These are phyloP conservation scores for Fomes fomentarius DNA, from an alignment of 1,284 basidiomycete species.

Conservation along the genomic window DNA sequence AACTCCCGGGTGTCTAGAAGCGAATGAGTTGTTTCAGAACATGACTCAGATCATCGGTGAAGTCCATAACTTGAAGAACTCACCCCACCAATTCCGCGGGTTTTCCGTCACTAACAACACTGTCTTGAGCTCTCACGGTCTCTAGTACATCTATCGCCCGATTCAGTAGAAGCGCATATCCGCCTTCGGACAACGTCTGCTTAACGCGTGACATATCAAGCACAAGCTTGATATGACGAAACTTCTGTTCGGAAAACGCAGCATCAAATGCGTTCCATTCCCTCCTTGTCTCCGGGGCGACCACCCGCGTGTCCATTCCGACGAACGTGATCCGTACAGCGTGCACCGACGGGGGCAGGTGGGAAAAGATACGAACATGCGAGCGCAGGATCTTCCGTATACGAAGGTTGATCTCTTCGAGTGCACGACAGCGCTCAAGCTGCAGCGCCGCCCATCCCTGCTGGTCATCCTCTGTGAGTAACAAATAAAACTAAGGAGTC, in stretches of 20 bases:
- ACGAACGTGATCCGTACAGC: neutral
- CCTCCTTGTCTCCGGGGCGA: neutral
- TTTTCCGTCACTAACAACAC: neutral
- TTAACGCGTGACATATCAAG: neutral
- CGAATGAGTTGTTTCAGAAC: too few relatives aligned
- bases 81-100: neutral
- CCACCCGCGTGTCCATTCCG: neutral
- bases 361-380: neutral
- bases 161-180: neutral
- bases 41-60: too few relatives aligned
- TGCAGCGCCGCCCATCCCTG: conserved; percentile 3
- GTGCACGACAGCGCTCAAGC: neutral
- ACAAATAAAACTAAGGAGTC: too few relatives aligned
- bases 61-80: neutral
- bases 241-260: neutral
- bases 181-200: neutral
- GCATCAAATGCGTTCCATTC: conserved; percentile 4
- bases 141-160: neutral
- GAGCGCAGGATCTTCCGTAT: neutral
- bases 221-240: neutral
- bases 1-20: too few relatives aligned
- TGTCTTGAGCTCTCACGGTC: neutral
- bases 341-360: conserved; percentile 1
- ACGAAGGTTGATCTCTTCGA: conserved; percentile 3
- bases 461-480: too few relatives aligned